Evolutionary conservation across 345 rosid species (phyloP).

Genomic region (Citrus mangshanensis): DNA sequence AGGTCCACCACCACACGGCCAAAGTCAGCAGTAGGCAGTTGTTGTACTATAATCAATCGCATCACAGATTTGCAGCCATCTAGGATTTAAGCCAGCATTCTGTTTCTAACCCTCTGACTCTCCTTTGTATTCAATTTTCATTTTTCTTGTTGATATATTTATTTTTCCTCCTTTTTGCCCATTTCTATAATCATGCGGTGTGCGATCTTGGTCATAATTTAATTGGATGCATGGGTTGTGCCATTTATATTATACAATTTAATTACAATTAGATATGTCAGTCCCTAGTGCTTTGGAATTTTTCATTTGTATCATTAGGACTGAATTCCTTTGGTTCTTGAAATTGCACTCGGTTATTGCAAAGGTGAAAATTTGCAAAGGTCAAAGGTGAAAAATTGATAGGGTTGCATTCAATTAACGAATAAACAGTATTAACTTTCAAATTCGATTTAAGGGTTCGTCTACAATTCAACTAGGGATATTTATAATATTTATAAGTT

Average conservation of each 20-base stretch:
- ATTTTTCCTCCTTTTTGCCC: no score
- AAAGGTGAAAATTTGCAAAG: background rate
- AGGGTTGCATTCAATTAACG: no score
- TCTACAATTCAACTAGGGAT: no score
- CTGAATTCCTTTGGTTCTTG: background rate
- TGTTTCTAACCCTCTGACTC: background rate
- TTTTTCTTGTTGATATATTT: background rate
- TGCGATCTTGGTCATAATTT: background rate
- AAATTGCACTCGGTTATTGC: background rate
- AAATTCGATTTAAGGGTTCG: no score
- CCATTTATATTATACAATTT: background rate
- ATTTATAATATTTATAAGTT: no score
- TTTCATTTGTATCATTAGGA: background rate
- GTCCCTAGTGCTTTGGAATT: background rate
- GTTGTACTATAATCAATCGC: background rate
- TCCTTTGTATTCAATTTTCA: background rate
- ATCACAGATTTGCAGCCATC: background rate
- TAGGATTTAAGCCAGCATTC: background rate
- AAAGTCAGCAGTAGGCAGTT: constrained; percentile 33
- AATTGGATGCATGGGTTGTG: background rate
- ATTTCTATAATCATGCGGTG: background rate
- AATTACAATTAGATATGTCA: background rate
- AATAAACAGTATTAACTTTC: no score
- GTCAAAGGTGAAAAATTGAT: background rate
- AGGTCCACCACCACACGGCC: constrained; percentile 61